Conservation (phyloP, 2,329 filamentous ascomycete genomes). For the Aschersonia sp. region DNA sequence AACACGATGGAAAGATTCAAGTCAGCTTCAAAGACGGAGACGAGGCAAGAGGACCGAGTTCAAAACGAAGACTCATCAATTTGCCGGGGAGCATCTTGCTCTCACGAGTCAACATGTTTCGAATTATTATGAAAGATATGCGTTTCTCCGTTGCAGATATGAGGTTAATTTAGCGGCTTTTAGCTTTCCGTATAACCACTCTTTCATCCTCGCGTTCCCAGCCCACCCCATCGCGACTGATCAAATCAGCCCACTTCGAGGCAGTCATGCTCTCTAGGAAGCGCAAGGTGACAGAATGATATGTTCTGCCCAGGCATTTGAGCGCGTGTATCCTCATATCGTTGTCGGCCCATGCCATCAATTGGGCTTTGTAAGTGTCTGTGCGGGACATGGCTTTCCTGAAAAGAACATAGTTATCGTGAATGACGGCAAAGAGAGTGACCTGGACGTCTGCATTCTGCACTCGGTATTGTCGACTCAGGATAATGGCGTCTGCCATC, state of each 20-base stretch:
- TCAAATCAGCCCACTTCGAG: conserved; percentile 58
- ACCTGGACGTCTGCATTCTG: conserved; percentile 53
- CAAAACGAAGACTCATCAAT: no score
- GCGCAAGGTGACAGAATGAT: conserved; percentile 53
- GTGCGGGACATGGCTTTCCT: conserved; percentile 55
- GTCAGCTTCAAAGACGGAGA: no score
- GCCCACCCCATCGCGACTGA: conserved; percentile 55
- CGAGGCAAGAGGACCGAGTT: no score
- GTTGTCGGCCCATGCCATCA: conserved; percentile 72
- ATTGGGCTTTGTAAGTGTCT: conserved; percentile 63
- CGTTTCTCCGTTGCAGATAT: background rate
- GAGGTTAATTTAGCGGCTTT: conserved; percentile 18
- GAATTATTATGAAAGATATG: background rate
- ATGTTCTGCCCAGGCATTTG: conserved; percentile 75
- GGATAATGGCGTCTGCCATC: conserved; percentile 55
- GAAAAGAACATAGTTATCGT: conserved; percentile 73
- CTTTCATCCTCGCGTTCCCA: conserved; percentile 65
- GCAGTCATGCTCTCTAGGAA: conserved; percentile 58
- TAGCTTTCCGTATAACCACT: conserved; percentile 58
- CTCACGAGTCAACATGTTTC: no score
- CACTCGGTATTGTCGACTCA: conserved; percentile 46
- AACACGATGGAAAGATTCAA: no score
- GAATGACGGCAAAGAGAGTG: conserved; percentile 54
- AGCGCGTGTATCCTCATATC: conserved; percentile 62
- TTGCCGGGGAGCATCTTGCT: no score